A percentile compares a stretch with the other conserved stretches of the same genome.
Conservation (phyloP, 306 rosid genomes). For the Quercus gilva region DNA sequence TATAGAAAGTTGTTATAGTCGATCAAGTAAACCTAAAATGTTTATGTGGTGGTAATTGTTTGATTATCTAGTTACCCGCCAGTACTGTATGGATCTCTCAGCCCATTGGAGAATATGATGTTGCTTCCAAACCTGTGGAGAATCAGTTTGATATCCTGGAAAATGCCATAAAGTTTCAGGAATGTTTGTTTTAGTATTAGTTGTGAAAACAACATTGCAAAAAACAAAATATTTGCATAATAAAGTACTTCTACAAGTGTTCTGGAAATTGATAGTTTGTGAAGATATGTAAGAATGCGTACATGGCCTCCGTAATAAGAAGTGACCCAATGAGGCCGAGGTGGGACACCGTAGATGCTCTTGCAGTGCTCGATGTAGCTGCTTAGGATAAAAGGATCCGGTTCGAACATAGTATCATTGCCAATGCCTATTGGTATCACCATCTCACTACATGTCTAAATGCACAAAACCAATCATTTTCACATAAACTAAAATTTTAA, state of each 20-base stretch:
- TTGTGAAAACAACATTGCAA: background rate
- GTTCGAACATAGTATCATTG: constrained; percentile 42
- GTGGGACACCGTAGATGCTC: constrained; percentile 38
- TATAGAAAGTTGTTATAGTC: background rate
- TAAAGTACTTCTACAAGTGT: background rate
- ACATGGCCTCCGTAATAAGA: constrained; percentile 72
- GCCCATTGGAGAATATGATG: constrained; percentile 73
- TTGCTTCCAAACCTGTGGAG: constrained; percentile 59
- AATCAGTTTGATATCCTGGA: constrained; percentile 47
- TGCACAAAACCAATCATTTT: constrained; percentile 6
- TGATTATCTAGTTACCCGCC: constrained; percentile 48
- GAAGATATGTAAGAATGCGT: constrained; percentile 1
- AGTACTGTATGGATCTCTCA: constrained; percentile 58
- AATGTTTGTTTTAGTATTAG: background rate
- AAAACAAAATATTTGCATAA: background rate
- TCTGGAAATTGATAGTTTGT: background rate
- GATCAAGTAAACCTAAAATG: background rate
- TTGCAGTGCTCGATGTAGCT: constrained; percentile 26
- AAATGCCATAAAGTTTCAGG: background rate
- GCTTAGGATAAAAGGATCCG: constrained; percentile 16
- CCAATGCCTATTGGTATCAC: constrained; percentile 29
- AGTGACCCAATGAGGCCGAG: constrained; percentile 63
- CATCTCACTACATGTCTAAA: constrained; percentile 30
- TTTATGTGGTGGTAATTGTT: background rate
- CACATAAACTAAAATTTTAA: background rate